Evolutionary conservation across 805 yeast genomes (phyloP).

Genomic region (Saturnispora gosingensis): DNA sequence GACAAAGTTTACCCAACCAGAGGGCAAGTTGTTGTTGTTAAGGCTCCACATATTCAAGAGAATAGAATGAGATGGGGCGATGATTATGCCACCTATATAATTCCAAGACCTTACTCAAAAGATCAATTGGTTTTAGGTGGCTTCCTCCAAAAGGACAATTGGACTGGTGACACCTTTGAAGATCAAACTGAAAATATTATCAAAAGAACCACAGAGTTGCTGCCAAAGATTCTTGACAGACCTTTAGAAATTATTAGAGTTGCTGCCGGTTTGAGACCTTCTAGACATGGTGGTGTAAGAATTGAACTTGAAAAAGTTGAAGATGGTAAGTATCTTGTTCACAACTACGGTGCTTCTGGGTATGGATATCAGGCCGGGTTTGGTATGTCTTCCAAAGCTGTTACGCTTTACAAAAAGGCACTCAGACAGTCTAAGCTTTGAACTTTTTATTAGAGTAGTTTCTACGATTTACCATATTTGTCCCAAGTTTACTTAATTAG

Average conservation of each 20-base stretch:
- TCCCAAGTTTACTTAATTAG: background rate
- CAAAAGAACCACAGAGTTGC: constrained; percentile 42
- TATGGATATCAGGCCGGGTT: constrained; percentile 60
- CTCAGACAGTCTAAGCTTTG: constrained; percentile 8
- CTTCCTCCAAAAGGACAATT: constrained; percentile 52
- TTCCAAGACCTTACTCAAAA: constrained; percentile 60
- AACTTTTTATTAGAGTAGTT: background rate
- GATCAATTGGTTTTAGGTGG: constrained; percentile 73
- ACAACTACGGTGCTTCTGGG: constrained; percentile 65
- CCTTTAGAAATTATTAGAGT: constrained; percentile 48
- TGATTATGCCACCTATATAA: constrained; percentile 54
- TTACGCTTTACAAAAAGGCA: constrained; percentile 21
- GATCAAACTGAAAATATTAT: constrained; percentile 54
- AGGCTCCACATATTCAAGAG: constrained; percentile 57
- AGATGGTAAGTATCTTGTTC: constrained; percentile 40
- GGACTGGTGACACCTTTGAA: constrained; percentile 50
- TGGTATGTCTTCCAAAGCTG: constrained; percentile 49
- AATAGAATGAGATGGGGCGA: constrained; percentile 56
- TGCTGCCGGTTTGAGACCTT: constrained; percentile 70
- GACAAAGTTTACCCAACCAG: constrained; percentile 57
- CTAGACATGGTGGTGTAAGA: constrained; percentile 66
- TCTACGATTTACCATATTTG: background rate
- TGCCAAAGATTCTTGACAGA: constrained; percentile 39
- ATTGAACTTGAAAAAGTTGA: constrained; percentile 45
- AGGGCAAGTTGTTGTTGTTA: constrained; percentile 70